Conservation (phyloP, 1,284 basidiomycete genomes). For the Pseudozyma hubeiensis region DNA sequence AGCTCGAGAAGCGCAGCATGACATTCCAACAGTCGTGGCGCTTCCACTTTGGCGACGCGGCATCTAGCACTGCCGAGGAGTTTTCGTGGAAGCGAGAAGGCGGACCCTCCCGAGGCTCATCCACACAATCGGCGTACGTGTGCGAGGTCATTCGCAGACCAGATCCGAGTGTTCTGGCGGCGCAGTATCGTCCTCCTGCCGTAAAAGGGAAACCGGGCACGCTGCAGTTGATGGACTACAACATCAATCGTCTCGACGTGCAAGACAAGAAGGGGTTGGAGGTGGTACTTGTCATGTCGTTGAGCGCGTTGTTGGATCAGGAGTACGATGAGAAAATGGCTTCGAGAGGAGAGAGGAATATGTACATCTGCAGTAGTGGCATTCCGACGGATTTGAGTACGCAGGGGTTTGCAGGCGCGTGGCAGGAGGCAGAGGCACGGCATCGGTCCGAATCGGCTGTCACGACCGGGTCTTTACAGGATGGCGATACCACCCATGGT, state of each 20-base stretch:
- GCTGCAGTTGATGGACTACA: constrained; percentile 87
- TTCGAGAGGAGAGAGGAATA: constrained; percentile 25
- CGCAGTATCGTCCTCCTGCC: constrained; percentile 77
- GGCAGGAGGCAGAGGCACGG: constrained; percentile 30
- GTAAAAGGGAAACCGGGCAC: constrained; percentile 76
- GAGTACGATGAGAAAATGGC: constrained; percentile 72
- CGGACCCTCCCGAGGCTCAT: constrained; percentile 16
- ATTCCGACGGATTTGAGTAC: constrained; percentile 37
- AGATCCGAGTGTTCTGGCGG: constrained; percentile 83
- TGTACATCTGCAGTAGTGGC: constrained; percentile 43
- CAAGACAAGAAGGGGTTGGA: constrained; percentile 77
- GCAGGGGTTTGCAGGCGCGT: constrained; percentile 17
- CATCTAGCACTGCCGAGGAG: constrained; percentile 14
- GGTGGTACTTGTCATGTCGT: constrained; percentile 79
- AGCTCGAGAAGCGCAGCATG: constrained; percentile 77
- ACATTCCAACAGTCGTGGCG: constrained; percentile 80
- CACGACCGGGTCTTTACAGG: background rate
- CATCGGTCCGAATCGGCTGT: constrained; percentile 6
- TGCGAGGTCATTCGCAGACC: constrained; percentile 81
- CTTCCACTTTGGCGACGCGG: constrained; percentile 77
- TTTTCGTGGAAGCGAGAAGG: constrained; percentile 67
- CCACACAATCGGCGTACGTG: constrained; percentile 28
- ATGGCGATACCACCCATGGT: background rate
- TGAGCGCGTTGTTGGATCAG: constrained; percentile 80
- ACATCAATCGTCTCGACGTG: constrained; percentile 83